Evolutionary conservation across 306 rosid genomes (phyloP).

Genomic region (Prunus campanulata): DNA sequence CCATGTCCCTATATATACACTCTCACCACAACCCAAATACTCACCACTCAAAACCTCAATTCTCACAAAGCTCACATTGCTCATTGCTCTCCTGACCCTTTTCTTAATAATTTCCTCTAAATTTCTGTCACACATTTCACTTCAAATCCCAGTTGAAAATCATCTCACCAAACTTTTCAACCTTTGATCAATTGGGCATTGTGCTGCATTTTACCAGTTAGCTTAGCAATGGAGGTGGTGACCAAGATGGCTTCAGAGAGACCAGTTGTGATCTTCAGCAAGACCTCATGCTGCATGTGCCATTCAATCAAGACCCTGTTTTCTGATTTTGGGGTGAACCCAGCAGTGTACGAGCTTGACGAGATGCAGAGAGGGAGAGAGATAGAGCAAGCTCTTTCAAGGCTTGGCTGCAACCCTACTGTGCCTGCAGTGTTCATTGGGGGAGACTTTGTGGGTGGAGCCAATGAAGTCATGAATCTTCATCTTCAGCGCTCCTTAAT

Average conservation of each 20-base stretch:
- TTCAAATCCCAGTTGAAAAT: background rate
- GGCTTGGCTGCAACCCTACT: slow-evolving; percentile 64
- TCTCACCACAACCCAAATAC: slow-evolving; percentile 5
- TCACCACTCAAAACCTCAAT: slow-evolving; percentile 31
- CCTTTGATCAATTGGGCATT: background rate
- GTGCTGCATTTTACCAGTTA: background rate
- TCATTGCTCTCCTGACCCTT: background rate
- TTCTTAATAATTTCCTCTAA: background rate
- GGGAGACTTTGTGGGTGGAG: slow-evolving; percentile 79
- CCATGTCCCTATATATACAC: slow-evolving; percentile 52
- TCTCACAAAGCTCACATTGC: background rate
- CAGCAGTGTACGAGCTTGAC: slow-evolving; percentile 76
- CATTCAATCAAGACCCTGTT: slow-evolving; percentile 81
- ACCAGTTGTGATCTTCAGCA: slow-evolving; percentile 96
- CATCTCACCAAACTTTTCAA: background rate
- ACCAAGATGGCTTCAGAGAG: slow-evolving; percentile 77
- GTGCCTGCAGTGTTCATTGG: slow-evolving; percentile 89
- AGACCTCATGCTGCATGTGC: slow-evolving; percentile 81
- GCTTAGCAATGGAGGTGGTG: slow-evolving; percentile 54
- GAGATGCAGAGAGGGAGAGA: slow-evolving; percentile 85
- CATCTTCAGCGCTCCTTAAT: slow-evolving; percentile 77
- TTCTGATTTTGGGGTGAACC: slow-evolving; percentile 84
- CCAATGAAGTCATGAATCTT: slow-evolving; percentile 90
- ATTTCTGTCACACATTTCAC: background rate
- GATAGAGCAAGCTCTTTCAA: slow-evolving; percentile 75